Base-by-base conservation (phyloP, 345 rosid genomes). In the Salix caprea region DNA sequence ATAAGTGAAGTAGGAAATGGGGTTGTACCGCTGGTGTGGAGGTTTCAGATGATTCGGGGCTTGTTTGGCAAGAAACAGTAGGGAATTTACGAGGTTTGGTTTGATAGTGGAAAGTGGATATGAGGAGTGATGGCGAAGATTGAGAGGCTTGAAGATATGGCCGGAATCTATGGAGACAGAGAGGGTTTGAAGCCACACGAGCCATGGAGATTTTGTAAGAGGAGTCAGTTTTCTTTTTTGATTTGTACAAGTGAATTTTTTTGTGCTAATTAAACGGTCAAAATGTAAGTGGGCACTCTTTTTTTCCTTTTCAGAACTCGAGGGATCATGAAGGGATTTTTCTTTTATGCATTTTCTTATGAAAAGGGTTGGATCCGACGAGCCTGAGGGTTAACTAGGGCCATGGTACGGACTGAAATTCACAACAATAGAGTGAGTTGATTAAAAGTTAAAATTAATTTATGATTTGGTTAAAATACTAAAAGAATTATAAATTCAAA, bases 141-240 rank as follows among this genome's bases (percentile, higher is more conserved):
- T 77, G 80, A 21, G 75, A 39, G 56, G 65, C 42, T 13, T 65
- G 77, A 73, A 79, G 81, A 71, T 19, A 62, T 26, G 87, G 83
- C 21, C 85, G 74, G 78, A 86, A 72, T 78, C 84, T 79, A 44
- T 81, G 89, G 67, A 90, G 79, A 40, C 54, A 40, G 1, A 86
- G 80, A 2, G 90, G 83, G 28, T 69, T 85, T 42, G 88, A 77
- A 70, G 74, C 84, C 65, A 85, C 80, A 19, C 84, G 84, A 50
- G 87, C 85, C 89, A 84, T 77, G 46, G 16, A 24, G 56, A 54
- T 13, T n/a, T 14, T 13, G 21, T 65, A 24, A 16, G 1, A 23
- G 24, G 24, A 26, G 16, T 23, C 26, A 11, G 30, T 36, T 8
- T 37, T 52, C 52, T 52, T 4, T 50, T 48, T 12, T 13, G 48